phyloP scores from a whole-genome alignment of 257 asterid genomes.

The Sherardia arvensis region DNA sequence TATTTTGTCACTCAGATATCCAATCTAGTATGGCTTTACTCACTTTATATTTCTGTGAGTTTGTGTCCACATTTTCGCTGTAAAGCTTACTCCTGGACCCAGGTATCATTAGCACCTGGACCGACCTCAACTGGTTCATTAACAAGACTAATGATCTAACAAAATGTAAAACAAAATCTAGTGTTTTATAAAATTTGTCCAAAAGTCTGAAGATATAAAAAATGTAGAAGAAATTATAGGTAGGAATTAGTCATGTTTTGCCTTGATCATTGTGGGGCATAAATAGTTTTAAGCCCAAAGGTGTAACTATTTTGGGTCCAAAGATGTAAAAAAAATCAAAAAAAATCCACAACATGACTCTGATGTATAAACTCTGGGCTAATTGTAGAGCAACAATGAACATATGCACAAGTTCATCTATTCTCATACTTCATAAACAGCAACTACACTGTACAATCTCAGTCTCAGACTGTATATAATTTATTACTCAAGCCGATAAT shows the following conservation, averaged over 20 bases:
- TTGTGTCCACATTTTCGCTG: not conserved
- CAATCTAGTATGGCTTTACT: not conserved
- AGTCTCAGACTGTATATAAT: constrained; percentile 10
- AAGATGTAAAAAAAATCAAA: too few species aligned
- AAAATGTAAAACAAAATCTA: too few species aligned
- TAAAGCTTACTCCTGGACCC: not conserved
- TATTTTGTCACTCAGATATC: not conserved
- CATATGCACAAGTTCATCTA: constrained; percentile 18
- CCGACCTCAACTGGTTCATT: not conserved
- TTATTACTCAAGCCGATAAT: constrained; percentile 7
- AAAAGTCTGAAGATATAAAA: too few species aligned
- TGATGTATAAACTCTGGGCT: constrained; percentile 2
- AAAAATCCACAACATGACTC: not conserved
- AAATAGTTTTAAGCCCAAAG: not conserved
- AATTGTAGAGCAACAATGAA: not conserved
- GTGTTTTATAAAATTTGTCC: too few species aligned
- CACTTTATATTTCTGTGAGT: not conserved
- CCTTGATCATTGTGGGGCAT: too few species aligned
- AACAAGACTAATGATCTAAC: too few species aligned
- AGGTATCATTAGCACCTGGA: not conserved
- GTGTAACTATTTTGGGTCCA: not conserved
- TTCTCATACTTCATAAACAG: not conserved
- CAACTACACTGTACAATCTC: constrained; percentile 17
- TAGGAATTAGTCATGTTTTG: too few species aligned
- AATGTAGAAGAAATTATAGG: too few species aligned